Percentiles rank a stretch among this genome's conserved stretches.
Conservation (phyloP, 306 rosid genomes). For the Cucurbita argyrosperma region DNA sequence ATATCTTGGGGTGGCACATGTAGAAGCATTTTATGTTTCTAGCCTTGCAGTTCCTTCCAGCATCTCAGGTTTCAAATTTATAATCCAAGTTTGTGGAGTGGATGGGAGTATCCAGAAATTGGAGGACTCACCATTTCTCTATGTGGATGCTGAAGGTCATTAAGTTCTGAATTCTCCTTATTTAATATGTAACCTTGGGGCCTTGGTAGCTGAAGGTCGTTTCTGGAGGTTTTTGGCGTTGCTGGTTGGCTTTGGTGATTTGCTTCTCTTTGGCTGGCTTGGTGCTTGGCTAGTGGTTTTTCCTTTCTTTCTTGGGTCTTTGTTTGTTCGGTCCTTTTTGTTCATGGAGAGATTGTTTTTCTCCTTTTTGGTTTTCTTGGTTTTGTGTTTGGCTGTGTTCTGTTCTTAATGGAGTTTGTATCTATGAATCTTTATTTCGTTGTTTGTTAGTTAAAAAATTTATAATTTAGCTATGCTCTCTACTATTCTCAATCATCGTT, state of each 20-base stretch:
- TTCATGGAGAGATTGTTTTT: background rate
- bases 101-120: conserved; percentile 59
- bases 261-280: background rate
- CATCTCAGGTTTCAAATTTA: conserved; percentile 34
- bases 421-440: background rate
- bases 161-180: background rate
- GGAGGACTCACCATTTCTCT: conserved; percentile 46
- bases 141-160: conserved; percentile 22
- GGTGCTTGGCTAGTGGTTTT: no score
- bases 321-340: background rate
- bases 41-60: conserved; percentile 31
- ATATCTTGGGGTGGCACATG: conserved; percentile 59
- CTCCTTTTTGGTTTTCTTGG: background rate
- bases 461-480: no score
- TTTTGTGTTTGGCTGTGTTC: background rate
- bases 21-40: conserved; percentile 48
- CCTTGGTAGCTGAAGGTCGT: background rate
- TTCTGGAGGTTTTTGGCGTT: background rate
- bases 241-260: background rate
- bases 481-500: no score
- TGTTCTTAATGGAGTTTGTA: background rate
- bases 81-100: conserved; percentile 44
- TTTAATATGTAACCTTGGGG: no score
- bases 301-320: background rate
- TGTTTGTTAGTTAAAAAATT: no score